Base-by-base conservation (phyloP, 2,329 filamentous ascomycete species). In the Pezicula neosporulosa region DNA sequence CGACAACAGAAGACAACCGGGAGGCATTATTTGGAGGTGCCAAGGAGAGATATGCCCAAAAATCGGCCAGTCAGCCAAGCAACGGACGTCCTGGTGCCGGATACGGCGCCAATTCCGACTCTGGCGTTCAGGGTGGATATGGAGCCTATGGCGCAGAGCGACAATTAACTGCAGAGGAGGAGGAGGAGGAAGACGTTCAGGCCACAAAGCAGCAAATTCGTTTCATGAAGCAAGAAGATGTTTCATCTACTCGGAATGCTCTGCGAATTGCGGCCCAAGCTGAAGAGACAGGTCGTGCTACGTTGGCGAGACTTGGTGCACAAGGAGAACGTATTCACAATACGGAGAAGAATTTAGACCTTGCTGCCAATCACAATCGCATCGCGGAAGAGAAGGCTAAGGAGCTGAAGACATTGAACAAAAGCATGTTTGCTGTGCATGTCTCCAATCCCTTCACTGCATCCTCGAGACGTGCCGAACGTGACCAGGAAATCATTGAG, bases 371-470 rank as follows among this genome's bases (percentile, higher is more conserved):
- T 56, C 85, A 91, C 66, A 89, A 89, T 61, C 82, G 83, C 52
- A 74, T 88, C 53, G 89, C 89, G 0, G 85, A 91, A 60, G 89
- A 92, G 59, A 88, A 89, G 61, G 87, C 90, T 1, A 82, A 84
- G 44, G 90, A 96, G 65, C 75, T 97, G 36, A 93, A 93, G 73
- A 89, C 82, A 1, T 76, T 95, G 46, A 96, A 97, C 70, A 78
- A 87, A 56, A 91, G 86, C 73, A 96, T 97, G 90, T 96, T 96
- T 64, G 88, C 89, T 5, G 81, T 92, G 19, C 87, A 91, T 63
- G 85, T 92, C 24, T 76, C 77, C 48, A 90, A 90, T 61, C 87
- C 87, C 0, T 90, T 96, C 66, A 94, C 89, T 0, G 83, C 82
- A 13, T 83, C 81, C 56, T 80, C 78, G 58, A 80, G 86, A 42